phyloP scores from a whole-genome alignment of 164 flowering plant genomes.

The Tetracentron sinense region DNA sequence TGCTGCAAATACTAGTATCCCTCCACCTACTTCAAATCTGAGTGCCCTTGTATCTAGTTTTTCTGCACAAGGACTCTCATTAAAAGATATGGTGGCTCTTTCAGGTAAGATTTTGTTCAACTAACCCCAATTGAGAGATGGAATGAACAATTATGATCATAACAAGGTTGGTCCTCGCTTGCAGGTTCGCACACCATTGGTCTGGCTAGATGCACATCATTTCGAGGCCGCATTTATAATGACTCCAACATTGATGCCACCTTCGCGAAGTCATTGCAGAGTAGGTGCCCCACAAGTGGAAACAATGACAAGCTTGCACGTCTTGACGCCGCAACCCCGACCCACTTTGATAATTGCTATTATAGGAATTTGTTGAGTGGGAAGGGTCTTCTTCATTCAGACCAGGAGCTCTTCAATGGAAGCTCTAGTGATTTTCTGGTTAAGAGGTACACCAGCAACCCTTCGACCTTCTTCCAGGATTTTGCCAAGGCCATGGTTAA shows the following conservation, averaged over 20 bases:
- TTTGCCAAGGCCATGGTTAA: slow-evolving; percentile 45
- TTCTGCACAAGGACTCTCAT: slow-evolving; percentile 19
- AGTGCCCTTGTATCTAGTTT: slow-evolving; percentile 22
- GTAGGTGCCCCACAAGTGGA: slow-evolving; percentile 30
- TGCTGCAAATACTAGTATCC: slow-evolving; percentile 26
- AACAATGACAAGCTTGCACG: slow-evolving; percentile 33
- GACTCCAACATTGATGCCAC: slow-evolving; percentile 34
- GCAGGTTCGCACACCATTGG: slow-evolving; percentile 52
- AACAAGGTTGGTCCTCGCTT: no score
- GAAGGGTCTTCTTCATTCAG: slow-evolving; percentile 47
- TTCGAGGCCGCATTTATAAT: slow-evolving; percentile 32
- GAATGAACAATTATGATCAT: no score
- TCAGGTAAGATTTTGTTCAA: no score
- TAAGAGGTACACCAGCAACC: slow-evolving; percentile 15
- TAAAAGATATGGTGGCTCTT: slow-evolving; percentile 26
- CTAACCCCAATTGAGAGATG: no score
- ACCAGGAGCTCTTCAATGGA: slow-evolving; percentile 37
- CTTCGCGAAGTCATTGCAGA: slow-evolving; percentile 17
- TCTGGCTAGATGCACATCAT: slow-evolving; percentile 35
- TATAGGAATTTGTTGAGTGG: slow-evolving; percentile 24
- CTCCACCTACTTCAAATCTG: slow-evolving; percentile 23
- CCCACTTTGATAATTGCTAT: slow-evolving; percentile 32
- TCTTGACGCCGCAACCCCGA: slow-evolving; percentile 27
- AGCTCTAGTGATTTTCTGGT: slow-evolving; percentile 40
- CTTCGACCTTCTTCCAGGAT: slow-evolving; percentile 24